Conservation (phyloP, 345 rosid species). For the Salix arbutifolia region DNA sequence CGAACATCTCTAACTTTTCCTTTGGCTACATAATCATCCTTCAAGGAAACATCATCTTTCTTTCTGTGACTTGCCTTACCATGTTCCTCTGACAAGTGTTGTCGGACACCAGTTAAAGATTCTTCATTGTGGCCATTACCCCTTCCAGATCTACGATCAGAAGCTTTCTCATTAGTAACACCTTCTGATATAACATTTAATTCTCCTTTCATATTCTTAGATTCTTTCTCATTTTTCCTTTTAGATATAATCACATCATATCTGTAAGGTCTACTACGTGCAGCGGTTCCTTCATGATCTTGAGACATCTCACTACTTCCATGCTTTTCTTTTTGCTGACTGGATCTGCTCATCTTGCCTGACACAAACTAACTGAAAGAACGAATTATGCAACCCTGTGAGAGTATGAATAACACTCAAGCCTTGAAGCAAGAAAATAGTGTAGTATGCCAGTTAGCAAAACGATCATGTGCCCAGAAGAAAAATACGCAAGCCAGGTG, state of each 20-base stretch:
- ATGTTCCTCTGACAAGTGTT: slow-evolving; percentile 26
- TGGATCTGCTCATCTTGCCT: slow-evolving; percentile 53
- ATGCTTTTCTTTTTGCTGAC: slow-evolving; percentile 36
- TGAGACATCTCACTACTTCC: slow-evolving; percentile 21
- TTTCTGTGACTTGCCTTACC: slow-evolving; percentile 30
- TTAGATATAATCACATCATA: slow-evolving; percentile 70
- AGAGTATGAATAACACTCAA: not conserved
- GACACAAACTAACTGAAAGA: not conserved
- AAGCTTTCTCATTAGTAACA: slow-evolving; percentile 26
- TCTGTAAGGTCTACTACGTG: slow-evolving; percentile 82
- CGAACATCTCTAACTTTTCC: slow-evolving; percentile 20
- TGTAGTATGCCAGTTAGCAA: not conserved
- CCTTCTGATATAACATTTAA: slow-evolving; percentile 20
- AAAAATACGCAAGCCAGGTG: not conserved
- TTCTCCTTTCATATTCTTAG: slow-evolving; percentile 34
- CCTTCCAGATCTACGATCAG: slow-evolving; percentile 30
- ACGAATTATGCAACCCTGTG: not conserved
- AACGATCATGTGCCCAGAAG: not conserved
- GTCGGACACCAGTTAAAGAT: slow-evolving; percentile 20
- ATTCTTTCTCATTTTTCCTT: slow-evolving; percentile 51
- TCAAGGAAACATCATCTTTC: slow-evolving; percentile 21
- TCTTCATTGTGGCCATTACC: slow-evolving; percentile 22
- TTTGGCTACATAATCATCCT: slow-evolving; percentile 11
- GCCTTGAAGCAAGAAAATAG: not conserved
- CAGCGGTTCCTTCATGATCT: slow-evolving; percentile 59